Conservation (phyloP, 2,329 filamentous ascomycete genomes). For the Calonectria multiphialidica region DNA sequence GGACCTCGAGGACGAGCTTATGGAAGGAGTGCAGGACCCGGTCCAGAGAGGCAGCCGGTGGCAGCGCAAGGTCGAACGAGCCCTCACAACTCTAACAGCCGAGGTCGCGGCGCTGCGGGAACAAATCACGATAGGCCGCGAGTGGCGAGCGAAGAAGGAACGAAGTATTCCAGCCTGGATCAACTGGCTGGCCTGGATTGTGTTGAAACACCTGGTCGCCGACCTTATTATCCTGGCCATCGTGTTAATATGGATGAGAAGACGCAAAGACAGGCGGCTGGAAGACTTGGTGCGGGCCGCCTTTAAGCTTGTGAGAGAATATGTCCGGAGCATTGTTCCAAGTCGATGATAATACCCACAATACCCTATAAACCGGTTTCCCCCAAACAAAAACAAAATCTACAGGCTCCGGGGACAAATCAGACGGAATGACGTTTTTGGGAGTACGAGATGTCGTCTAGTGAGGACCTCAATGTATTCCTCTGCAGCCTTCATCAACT, state of each 20-base stretch:
- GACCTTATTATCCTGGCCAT: constrained; percentile 76
- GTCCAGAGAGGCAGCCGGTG: constrained; percentile 67
- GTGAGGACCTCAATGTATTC: neutral
- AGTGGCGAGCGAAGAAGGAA: constrained; percentile 76
- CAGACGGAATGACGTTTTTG: neutral
- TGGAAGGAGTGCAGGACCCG: constrained; percentile 48
- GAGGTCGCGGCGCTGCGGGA: constrained; percentile 94
- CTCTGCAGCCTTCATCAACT: neutral
- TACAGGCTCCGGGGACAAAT: neutral
- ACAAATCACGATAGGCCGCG: constrained; percentile 83
- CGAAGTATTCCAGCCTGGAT: constrained; percentile 77
- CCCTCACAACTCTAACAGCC: constrained; percentile 88
- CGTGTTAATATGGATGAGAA: constrained; percentile 79
- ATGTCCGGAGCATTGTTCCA: constrained; percentile 69
- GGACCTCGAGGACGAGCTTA: constrained; percentile 58
- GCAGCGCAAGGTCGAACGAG: constrained; percentile 86
- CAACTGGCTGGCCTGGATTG: constrained; percentile 76
- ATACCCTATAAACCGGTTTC: neutral
- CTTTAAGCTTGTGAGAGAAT: constrained; percentile 68
- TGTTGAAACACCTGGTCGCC: constrained; percentile 79
- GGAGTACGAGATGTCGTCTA: neutral
- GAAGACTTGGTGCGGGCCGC: constrained; percentile 80
- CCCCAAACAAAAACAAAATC: neutral
- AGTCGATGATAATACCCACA: constrained; percentile 58
- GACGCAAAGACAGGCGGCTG: constrained; percentile 76